phyloP scores from a whole-genome alignment of 2,329 filamentous ascomycete genomes.

The Alternaria metachromatica region DNA sequence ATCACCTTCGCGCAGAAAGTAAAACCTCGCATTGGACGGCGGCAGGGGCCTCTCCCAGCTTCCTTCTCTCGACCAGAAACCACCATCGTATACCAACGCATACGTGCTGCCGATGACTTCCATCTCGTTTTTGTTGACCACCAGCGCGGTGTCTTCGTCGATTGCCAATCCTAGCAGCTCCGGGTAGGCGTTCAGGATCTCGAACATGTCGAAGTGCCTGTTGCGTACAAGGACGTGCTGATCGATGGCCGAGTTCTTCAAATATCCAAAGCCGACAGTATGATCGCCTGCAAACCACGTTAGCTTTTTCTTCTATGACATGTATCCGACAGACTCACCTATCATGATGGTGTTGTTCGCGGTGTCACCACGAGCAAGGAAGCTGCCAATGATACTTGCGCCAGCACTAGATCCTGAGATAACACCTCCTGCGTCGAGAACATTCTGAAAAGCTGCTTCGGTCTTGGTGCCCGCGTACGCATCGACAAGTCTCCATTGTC shows the following conservation, averaged over 20 bases:
- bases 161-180: slow-evolving; percentile 29
- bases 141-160: slow-evolving; percentile 35
- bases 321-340: slow-evolving; percentile 13
- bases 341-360: slow-evolving; percentile 31
- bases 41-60: slow-evolving; percentile 24
- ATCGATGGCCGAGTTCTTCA: slow-evolving; percentile 34
- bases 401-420: slow-evolving; percentile 32
- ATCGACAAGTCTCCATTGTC: slow-evolving; percentile 35
- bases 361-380: slow-evolving; percentile 32
- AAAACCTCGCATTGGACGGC: slow-evolving; percentile 24
- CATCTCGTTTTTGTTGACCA: slow-evolving; percentile 29
- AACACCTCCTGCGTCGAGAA: slow-evolving; percentile 29
- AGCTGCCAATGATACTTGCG: slow-evolving; percentile 31
- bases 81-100: slow-evolving; percentile 32
- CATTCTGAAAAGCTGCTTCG: slow-evolving; percentile 25
- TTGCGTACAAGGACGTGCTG: slow-evolving; percentile 36
- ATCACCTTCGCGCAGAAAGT: slow-evolving; percentile 29
- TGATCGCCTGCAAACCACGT: neutral
- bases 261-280: slow-evolving; percentile 32
- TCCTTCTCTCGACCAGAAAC: slow-evolving; percentile 35
- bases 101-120: slow-evolving; percentile 37
- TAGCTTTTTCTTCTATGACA: neutral
- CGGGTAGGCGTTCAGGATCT: slow-evolving; percentile 28
- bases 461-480: slow-evolving; percentile 34
- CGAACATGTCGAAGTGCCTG: slow-evolving; percentile 36